phyloP scores from a whole-genome alignment of 148 eudicot species.

The Hydrangea macrophylla region DNA sequence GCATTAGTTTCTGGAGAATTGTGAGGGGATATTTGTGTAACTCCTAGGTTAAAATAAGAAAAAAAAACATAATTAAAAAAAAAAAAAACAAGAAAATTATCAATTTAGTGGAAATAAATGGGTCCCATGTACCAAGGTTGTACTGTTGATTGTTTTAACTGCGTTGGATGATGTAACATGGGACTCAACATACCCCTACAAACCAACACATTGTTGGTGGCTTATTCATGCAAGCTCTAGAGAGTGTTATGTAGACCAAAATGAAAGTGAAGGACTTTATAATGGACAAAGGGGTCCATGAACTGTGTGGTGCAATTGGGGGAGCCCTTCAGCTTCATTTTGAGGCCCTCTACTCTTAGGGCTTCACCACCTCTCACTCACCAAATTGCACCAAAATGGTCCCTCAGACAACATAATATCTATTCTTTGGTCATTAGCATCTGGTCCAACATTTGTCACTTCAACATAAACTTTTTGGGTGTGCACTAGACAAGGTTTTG shows the following conservation, averaged over 20 bases:
- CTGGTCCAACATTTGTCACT: slow-evolving; percentile 4
- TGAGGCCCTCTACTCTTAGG: neutral
- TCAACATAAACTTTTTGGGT: neutral
- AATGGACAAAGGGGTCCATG: neutral
- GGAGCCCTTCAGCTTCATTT: neutral
- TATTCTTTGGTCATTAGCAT: neutral
- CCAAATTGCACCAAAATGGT: neutral
- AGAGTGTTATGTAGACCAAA: neutral
- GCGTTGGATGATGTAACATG: slow-evolving; percentile 1
- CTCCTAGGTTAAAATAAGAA: too few species aligned
- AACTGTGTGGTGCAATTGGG: neutral
- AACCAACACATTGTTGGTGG: slow-evolving; percentile 8
- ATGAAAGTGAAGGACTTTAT: neutral
- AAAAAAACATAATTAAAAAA: too few species aligned
- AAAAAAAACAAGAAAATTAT: too few species aligned
- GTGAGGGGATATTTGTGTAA: too few species aligned
- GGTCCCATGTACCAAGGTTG: neutral
- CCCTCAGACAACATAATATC: slow-evolving; percentile 9
- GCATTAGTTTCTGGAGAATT: too few species aligned
- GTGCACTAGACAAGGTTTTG: neutral
- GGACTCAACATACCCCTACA: neutral
- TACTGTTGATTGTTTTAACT: neutral
- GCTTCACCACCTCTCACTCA: neutral
- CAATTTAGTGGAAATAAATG: too few species aligned
- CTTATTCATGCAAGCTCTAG: neutral